A percentile compares a stretch with the other conserved stretches of the same genome.
Conservation (phyloP, 192 early-diverging fungal species). For the Chytriomyces hyalinus region DNA sequence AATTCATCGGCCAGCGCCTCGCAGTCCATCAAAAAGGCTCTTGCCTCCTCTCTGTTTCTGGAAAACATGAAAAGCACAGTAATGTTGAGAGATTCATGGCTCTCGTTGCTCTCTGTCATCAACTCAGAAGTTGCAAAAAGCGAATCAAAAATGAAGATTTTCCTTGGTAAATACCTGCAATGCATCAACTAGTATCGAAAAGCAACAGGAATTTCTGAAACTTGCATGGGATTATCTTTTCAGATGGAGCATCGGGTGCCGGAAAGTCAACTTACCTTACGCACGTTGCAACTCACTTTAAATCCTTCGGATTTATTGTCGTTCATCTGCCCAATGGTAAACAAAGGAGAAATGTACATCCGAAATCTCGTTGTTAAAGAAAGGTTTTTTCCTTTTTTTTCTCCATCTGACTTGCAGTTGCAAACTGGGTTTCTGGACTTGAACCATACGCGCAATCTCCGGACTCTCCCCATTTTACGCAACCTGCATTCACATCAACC, state of each 20-base stretch:
- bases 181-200: not conserved
- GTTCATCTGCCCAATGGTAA: slow-evolving; percentile 18
- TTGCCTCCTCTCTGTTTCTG: not conserved
- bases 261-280: slow-evolving; percentile 24
- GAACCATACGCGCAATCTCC: slow-evolving; percentile 13
- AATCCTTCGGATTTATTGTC: slow-evolving; percentile 18
- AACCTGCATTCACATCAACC: slow-evolving; percentile 17
- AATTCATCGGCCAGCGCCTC: slow-evolving; percentile 10
- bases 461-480: slow-evolving; percentile 4
- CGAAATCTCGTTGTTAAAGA: no score
- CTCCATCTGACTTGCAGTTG: not conserved
- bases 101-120: not conserved
- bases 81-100: slow-evolving; percentile 26
- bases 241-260: slow-evolving; percentile 1
- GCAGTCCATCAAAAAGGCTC: not conserved
- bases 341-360: no score
- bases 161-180: slow-evolving; percentile 6
- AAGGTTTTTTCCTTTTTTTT: not conserved
- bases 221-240: not conserved
- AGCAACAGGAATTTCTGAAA: not conserved
- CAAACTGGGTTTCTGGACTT: slow-evolving; percentile 22
- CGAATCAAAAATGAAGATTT: slow-evolving; percentile 16
- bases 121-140: slow-evolving; percentile 3
- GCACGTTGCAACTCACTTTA: slow-evolving; percentile 9
- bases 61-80: not conserved